Percentiles rank a stretch among this genome's conserved stretches.
These are phyloP conservation scores for Glycyrrhiza uralensis DNA, from an alignment of 306 rosid genomes.

Conservation along the genomic window DNA sequence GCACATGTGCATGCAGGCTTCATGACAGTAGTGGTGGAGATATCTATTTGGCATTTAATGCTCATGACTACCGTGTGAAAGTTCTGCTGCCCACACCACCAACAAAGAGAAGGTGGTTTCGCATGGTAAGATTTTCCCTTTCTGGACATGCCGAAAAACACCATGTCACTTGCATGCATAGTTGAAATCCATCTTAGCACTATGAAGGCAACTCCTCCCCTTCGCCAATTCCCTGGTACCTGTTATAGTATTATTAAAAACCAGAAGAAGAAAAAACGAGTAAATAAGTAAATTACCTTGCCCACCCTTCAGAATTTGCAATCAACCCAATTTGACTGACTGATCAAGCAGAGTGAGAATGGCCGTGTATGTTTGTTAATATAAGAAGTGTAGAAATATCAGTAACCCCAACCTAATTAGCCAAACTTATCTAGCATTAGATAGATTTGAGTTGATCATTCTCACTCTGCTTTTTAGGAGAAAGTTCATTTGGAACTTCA, in stretches of 20 bases:
- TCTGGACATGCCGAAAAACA: not conserved
- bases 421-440: not conserved
- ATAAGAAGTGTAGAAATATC: too few relatives aligned
- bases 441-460: not conserved
- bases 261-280: not conserved
- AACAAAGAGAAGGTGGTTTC: constrained; percentile 60
- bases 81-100: constrained; percentile 66
- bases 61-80: constrained; percentile 61
- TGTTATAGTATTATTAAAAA: not conserved
- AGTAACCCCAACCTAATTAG: not conserved
- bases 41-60: constrained; percentile 86
- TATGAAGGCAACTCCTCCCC: not conserved
- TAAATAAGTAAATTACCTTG: not conserved
- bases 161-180: constrained; percentile 20
- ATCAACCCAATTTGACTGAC: not conserved
- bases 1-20: constrained; percentile 50
- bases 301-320: not conserved
- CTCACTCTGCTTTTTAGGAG: too few relatives aligned
- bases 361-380: not conserved
- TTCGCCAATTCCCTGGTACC: not conserved
- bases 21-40: constrained; percentile 73
- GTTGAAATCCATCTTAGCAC: not conserved
- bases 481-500: not conserved
- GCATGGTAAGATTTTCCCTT: constrained; percentile 72
- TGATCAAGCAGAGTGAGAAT: not conserved